Evolutionary conservation across 257 asterid species (phyloP), one percentile per base, ranked within the genome.

Genomic region (Ophiorrhiza pumila): DNA sequence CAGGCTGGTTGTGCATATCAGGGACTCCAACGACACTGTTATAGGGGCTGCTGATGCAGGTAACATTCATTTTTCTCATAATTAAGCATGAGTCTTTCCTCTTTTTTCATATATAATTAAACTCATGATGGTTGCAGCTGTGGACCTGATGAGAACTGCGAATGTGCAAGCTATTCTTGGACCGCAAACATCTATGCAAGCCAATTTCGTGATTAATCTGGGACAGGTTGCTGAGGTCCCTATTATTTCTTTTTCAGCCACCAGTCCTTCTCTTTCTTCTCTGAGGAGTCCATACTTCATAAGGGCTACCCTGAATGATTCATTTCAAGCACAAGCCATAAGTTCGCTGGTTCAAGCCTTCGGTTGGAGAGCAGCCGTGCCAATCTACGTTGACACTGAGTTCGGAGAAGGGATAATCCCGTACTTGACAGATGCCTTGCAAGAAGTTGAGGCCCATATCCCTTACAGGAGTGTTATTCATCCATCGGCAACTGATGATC

Each of bases 351-450:
- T 82, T 35, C 49, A 77, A 34, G 75, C 68, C 80, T 84, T 82
- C 47, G 27, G 37, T 27, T 86, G 90, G 88, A 84, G 56, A 23
- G 79, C 71, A 64, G 89, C 77, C 1, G 81, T 88, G 13, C 27
- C 83, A 15, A 76, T 86, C 17, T 79, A 81, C 18, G 87, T 79
- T 13, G 88, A 86, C 63, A 74, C 85, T 0, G 86, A 85, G 9
- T 82, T 65, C 66, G 89, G 90, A 15, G 73, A 77, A 55, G 90
- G 87, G 65, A 76, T 87, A 49, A n/a, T 82, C 31, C 84, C 85
- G 0, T 77, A 78, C 72, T 75, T 87, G 43, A 68, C 79, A 5
- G 82, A 85, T 47, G 87, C 87, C 0, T 65, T 85, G 27, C 83
- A 75, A 27, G 87, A 81, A 35, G 80, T 82, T 23, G 50, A 80